phyloP scores from a whole-genome alignment of 345 rosid genomes.

The Bruguiera parviflora region DNA sequence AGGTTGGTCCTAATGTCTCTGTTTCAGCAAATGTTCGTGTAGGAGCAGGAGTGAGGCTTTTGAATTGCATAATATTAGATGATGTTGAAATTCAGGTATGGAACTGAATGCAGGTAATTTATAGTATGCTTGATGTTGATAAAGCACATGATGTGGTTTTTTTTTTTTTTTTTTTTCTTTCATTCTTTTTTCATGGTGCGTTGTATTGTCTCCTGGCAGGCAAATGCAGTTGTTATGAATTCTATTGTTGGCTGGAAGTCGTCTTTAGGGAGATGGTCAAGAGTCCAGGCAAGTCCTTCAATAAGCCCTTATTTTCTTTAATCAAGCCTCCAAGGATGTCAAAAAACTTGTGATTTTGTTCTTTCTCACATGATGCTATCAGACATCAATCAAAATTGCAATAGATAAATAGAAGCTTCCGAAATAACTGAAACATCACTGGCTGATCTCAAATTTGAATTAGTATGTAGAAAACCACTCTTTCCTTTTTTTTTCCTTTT shows the following conservation, averaged over 20 bases:
- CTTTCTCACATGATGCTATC: no score
- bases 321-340: not conserved
- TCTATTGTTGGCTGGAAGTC: constrained; percentile 85
- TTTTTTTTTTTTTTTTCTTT: no score
- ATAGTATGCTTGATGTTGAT: not conserved
- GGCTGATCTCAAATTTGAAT: no score
- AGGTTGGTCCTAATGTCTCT: constrained; percentile 95
- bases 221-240: constrained; percentile 68
- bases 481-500: no score
- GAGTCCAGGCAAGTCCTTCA: constrained; percentile 69
- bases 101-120: not conserved
- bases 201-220: constrained; percentile 40
- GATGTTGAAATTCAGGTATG: constrained; percentile 66
- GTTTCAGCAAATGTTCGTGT: constrained; percentile 87
- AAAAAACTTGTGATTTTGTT: not conserved
- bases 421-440: no score
- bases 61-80: constrained; percentile 70
- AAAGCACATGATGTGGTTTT: not conserved
- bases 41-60: constrained; percentile 92
- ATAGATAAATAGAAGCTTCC: no score
- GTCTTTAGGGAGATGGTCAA: constrained; percentile 73
- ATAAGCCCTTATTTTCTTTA: not conserved
- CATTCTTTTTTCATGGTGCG: not conserved
- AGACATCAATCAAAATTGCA: no score
- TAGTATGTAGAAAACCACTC: no score